phyloP scores from a whole-genome alignment of 257 asterid species.

The Fraxinus excelsior region DNA sequence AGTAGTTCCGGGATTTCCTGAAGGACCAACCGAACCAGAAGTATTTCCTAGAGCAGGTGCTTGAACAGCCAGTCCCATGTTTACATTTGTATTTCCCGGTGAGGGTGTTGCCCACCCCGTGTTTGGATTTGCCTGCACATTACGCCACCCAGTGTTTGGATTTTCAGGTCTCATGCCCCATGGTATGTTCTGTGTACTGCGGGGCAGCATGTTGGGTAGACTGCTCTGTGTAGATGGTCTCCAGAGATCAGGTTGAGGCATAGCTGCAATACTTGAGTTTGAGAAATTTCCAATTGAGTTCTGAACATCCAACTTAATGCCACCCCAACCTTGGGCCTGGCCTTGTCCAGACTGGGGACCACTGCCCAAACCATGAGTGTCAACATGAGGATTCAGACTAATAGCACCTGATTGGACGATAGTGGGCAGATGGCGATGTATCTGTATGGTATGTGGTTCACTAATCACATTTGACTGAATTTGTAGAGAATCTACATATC shows the following conservation, averaged over 20 bases:
- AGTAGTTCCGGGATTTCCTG: slow-evolving; percentile 40
- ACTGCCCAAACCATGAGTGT: slow-evolving; percentile 44
- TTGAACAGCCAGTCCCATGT: slow-evolving; percentile 50
- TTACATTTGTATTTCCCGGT: slow-evolving; percentile 47
- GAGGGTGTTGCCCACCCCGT: slow-evolving; percentile 68
- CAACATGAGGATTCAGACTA: slow-evolving; percentile 49
- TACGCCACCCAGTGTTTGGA: slow-evolving; percentile 60
- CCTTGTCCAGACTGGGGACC: slow-evolving; percentile 46
- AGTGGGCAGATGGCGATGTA: slow-evolving; percentile 40
- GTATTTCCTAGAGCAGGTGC: slow-evolving; percentile 45
- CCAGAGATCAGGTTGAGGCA: slow-evolving; percentile 67
- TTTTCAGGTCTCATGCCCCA: slow-evolving; percentile 59
- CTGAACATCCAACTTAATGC: slow-evolving; percentile 41
- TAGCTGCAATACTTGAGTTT: slow-evolving; percentile 43
- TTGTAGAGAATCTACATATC: slow-evolving; percentile 28
- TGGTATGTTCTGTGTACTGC: slow-evolving; percentile 43
- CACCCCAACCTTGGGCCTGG: slow-evolving; percentile 61
- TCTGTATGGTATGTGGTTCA: slow-evolving; percentile 45
- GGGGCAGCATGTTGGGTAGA: slow-evolving; percentile 59
- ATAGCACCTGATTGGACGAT: slow-evolving; percentile 34
- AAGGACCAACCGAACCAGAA: slow-evolving; percentile 59
- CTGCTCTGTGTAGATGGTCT: slow-evolving; percentile 51
- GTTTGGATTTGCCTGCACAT: slow-evolving; percentile 56
- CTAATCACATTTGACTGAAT: slow-evolving; percentile 34
- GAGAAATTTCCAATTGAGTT: slow-evolving; percentile 51